Evolutionary conservation across 2,329 filamentous ascomycete species (phyloP).

Genomic region (Dothistroma pini): DNA sequence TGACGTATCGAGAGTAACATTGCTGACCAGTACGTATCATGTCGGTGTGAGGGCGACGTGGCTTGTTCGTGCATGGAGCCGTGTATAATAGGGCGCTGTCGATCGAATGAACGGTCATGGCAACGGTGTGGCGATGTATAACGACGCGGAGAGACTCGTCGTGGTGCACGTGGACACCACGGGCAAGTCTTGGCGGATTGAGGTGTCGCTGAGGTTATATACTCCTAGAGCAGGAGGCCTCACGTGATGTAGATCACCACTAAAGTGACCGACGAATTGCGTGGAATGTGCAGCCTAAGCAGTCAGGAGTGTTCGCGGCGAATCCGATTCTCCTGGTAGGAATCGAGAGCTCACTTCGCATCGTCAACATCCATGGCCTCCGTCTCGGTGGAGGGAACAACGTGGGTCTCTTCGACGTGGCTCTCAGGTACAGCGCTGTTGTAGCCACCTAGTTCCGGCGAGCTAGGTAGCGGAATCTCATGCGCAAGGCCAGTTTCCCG

Average conservation of each 20-base stretch:
- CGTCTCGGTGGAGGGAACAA: background rate
- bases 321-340: background rate
- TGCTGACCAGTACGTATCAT: background rate
- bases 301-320: background rate
- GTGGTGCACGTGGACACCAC: no score
- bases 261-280: no score
- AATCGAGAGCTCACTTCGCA: constrained; percentile 8
- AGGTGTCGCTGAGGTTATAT: no score
- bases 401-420: constrained; percentile 4
- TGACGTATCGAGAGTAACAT: background rate
- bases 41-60: background rate
- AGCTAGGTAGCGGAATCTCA: constrained; percentile 11
- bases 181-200: no score
- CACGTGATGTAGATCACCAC: no score
- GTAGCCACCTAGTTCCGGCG: constrained; percentile 10
- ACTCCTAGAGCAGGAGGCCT: no score
- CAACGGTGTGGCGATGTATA: background rate
- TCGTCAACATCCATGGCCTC: constrained; percentile 19
- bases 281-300: background rate
- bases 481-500: constrained; percentile 25
- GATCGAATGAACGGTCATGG: background rate
- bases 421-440: constrained; percentile 9
- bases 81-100: background rate
- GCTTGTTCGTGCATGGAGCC: background rate
- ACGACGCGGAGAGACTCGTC: no score